A percentile compares a stretch with the other conserved stretches of the same genome.
phyloP scores from a whole-genome alignment of 805 yeast species.

The Candida golubevii region DNA sequence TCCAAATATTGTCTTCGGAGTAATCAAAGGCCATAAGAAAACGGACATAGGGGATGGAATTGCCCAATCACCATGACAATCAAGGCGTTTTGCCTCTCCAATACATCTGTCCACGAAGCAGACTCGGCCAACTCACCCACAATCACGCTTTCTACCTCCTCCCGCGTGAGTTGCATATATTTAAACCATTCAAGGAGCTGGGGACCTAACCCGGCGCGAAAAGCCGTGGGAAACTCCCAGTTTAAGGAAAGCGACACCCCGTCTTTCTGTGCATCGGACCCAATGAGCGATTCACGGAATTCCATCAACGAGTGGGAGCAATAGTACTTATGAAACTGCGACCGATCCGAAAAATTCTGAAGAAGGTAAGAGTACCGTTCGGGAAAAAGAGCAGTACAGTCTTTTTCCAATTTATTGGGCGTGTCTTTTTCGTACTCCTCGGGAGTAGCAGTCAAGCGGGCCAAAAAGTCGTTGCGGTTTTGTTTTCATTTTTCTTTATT shows the following conservation, averaged over 20 bases:
- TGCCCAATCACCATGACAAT: background rate
- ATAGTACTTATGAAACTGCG: constrained; percentile 2
- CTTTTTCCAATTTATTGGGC: constrained; percentile 3
- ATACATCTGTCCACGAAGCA: background rate
- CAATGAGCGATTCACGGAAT: background rate
- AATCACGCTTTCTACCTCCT: background rate
- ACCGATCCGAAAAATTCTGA: constrained; percentile 1
- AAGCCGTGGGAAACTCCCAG: constrained; percentile 1
- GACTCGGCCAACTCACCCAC: background rate
- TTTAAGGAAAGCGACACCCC: background rate
- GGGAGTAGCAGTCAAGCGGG: background rate
- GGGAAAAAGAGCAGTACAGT: constrained; percentile 1
- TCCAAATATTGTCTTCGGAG: too few relatives aligned
- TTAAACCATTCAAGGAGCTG: background rate
- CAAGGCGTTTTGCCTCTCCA: background rate
- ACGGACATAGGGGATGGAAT: too few relatives aligned
- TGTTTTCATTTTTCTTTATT: too few relatives aligned
- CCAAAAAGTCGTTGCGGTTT: too few relatives aligned
- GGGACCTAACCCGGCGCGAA: constrained; percentile 1
- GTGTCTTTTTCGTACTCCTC: background rate
- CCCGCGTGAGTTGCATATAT: background rate
- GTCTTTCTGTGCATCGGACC: background rate
- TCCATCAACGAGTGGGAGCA: background rate
- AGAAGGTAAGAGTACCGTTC: constrained; percentile 4
- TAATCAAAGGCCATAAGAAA: too few relatives aligned